Evolutionary conservation across 768 basidiomycete species (phyloP), one percentile per base, ranked within the genome.

Genomic region (Bullera alba): DNA sequence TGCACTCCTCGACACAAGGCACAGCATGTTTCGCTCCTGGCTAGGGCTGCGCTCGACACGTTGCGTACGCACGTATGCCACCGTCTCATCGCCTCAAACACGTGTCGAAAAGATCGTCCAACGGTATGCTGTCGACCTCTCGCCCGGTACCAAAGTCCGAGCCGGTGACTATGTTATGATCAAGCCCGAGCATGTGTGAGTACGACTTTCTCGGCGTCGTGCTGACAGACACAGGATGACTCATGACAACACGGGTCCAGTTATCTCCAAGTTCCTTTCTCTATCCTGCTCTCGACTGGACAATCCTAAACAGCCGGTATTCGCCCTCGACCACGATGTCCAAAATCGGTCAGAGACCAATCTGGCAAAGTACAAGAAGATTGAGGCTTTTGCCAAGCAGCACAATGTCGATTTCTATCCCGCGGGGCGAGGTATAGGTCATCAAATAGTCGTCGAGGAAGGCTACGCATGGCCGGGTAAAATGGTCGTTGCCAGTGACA

Each of bases 161-260:
- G 87, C 91, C 30, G 95, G 93, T 14, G 95, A 99, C 83, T 97
- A 97, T 82, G 91, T 97, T 32, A 99, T 96, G 92, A 95, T 99
- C 75, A 82, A 83, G 35, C 95, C 95, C 21, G 85, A 96, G 70
- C 90, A 97, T 80, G 91, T 96, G 73, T 73, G 37, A 58, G 72
- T 53, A 3, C 0, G 23, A 26, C 23, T 5, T 17, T 16, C 38
- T 34, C 41, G 28, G 21, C 3, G 4, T 35, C 4, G 3, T 12
- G 49, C 42, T 49, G 42, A 43, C 25, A 46, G 43, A 6, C n/a
- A 26, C 32, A 74, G 73, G 3, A 74, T 74, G 73, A 74, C 73
- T 4, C 70, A 76, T 56, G 95, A 99, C 67, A 97, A 97, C 70
- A 99, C 95, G 12, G 95, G 91, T 0, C 93, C 95, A 5, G 92